These are phyloP conservation scores for Mucor piriformis DNA, from an alignment of 371 early-diverging fungal genomes.

Conservation along the genomic window DNA sequence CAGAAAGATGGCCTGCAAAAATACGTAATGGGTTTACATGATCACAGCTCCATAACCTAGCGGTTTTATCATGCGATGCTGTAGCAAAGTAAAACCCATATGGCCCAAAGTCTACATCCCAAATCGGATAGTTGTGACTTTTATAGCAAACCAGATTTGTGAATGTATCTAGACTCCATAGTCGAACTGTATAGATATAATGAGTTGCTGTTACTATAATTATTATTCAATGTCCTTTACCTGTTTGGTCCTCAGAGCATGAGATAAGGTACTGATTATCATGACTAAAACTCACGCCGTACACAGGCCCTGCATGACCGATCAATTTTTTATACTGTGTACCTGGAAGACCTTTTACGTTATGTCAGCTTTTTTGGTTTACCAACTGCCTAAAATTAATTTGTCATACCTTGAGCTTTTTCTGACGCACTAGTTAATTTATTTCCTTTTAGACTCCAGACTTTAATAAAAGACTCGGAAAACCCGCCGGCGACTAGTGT, in stretches of 20 bases:
- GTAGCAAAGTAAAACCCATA: slow-evolving; percentile 97
- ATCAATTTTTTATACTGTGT: slow-evolving; percentile 72
- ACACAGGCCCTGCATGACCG: slow-evolving; percentile 98
- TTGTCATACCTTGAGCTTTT: slow-evolving; percentile 11
- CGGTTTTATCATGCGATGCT: slow-evolving; percentile 96
- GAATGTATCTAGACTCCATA: slow-evolving; percentile 95
- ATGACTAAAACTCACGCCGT: slow-evolving; percentile 87
- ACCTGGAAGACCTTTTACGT: slow-evolving; percentile 25
- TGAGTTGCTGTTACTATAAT: background rate
- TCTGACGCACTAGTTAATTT: slow-evolving; percentile 53
- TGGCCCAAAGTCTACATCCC: slow-evolving; percentile 93
- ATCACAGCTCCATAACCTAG: slow-evolving; percentile 96
- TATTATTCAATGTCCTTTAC: slow-evolving; percentile 48
- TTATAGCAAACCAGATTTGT: slow-evolving; percentile 93
- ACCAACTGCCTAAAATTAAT: too few relatives aligned
- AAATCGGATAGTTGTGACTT: slow-evolving; percentile 98
- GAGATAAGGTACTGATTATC: slow-evolving; percentile 91
- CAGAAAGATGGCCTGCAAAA: slow-evolving; percentile 97
- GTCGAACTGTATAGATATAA: slow-evolving; percentile 63
- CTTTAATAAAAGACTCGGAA: slow-evolving; percentile 85
- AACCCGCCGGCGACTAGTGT: slow-evolving; percentile 85
- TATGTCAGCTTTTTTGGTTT: background rate
- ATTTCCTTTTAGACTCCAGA: slow-evolving; percentile 84
- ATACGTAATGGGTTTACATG: slow-evolving; percentile 95
- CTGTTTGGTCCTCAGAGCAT: slow-evolving; percentile 96